phyloP scores from a whole-genome alignment of 1,284 basidiomycete genomes.

The Schizopora paradoxa region DNA sequence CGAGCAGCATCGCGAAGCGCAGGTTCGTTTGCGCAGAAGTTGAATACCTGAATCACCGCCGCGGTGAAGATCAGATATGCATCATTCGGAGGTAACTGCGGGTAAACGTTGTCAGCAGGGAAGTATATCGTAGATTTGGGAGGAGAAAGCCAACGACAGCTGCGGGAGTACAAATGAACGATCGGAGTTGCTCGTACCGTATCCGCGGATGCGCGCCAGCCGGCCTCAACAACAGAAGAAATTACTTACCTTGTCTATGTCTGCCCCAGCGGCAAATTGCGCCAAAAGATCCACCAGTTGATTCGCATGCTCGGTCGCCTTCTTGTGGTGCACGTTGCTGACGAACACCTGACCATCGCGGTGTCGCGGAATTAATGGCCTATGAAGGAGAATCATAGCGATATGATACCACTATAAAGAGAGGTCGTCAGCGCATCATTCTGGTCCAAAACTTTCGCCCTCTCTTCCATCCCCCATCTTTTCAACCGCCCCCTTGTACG shows the following conservation, averaged over 20 bases:
- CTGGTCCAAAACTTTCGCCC: too few species aligned
- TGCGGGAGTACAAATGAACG: background rate
- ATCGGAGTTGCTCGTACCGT: background rate
- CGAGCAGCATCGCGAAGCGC: constrained; percentile 11
- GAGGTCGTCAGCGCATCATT: too few species aligned
- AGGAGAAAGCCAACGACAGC: background rate
- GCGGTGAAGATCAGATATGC: constrained; percentile 18
- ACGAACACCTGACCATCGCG: constrained; percentile 13
- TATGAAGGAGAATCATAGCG: constrained; percentile 17
- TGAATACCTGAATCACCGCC: constrained; percentile 15
- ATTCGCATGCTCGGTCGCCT: constrained; percentile 17
- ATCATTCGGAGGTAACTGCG: constrained; percentile 17
- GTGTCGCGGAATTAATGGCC: constrained; percentile 13
- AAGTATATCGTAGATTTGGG: background rate
- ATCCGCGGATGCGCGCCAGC: background rate
- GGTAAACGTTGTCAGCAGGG: background rate
- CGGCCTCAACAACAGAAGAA: constrained; percentile 1
- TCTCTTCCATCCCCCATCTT: too few species aligned
- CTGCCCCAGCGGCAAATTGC: constrained; percentile 14
- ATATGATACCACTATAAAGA: constrained; percentile 17
- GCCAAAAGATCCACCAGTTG: constrained; percentile 16
- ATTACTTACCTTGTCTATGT: constrained; percentile 15
- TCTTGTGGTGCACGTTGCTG: constrained; percentile 15
- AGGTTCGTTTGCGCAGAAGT: constrained; percentile 12
- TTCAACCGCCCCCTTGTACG: too few species aligned